These are phyloP conservation scores for Petunia secreta DNA, from an alignment of 257 asterid genomes.

Conservation along the genomic window DNA sequence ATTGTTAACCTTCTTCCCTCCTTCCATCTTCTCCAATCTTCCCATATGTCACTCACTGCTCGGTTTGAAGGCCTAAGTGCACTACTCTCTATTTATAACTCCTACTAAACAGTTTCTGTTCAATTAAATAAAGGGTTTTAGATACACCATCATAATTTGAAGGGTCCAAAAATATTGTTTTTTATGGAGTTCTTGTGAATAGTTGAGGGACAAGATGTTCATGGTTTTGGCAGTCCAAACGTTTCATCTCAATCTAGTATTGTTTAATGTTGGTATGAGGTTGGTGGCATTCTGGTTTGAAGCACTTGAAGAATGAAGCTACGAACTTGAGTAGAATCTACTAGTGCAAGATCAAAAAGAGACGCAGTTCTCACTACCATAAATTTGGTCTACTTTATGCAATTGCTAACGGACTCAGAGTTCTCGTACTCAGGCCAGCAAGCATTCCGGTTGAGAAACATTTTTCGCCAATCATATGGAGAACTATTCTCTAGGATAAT, in stretches of 20 bases:
- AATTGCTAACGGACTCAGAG: too few relatives aligned
- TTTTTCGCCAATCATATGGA: too few relatives aligned
- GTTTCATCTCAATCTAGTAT: not conserved
- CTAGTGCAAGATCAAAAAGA: not conserved
- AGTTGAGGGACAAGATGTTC: conserved; percentile 49
- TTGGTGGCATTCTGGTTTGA: conserved; percentile 15
- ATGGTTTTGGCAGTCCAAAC: conserved; percentile 32
- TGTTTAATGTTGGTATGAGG: not conserved
- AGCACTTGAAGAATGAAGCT: not conserved
- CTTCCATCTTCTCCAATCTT: conserved; percentile 37
- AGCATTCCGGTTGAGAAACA: too few relatives aligned
- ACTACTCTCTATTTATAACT: conserved; percentile 34
- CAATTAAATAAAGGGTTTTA: conserved; percentile 8
- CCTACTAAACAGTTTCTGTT: not conserved
- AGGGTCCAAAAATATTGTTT: conserved; percentile 13
- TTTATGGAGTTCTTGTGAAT: conserved; percentile 28
- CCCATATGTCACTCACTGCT: conserved; percentile 36
- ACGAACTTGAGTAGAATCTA: not conserved
- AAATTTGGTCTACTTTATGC: too few relatives aligned
- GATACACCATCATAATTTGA: conserved; percentile 26
- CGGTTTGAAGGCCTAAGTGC: not conserved
- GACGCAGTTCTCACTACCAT: not conserved
- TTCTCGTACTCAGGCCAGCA: too few relatives aligned
- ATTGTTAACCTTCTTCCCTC: conserved; percentile 24
- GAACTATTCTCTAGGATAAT: too few relatives aligned